Conservation (phyloP, 495 filamentous ascomycete species). For the Aspergillus coremiiformis region DNA sequence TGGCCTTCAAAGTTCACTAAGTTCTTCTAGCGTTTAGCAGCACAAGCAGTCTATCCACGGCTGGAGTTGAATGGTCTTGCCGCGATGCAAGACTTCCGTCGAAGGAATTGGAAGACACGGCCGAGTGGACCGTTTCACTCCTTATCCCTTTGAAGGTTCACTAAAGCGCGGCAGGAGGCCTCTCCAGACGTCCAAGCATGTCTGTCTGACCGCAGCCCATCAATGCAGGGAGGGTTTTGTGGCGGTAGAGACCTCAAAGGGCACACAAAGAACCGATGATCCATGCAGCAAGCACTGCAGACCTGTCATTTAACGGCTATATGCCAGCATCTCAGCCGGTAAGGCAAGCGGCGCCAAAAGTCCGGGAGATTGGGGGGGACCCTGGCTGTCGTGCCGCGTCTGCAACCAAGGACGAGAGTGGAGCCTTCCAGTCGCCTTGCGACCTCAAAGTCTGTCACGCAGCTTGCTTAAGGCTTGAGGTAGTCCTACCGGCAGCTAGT, state of each 20-base stretch:
- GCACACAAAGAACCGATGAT: conserved; percentile 18
- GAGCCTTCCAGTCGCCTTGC: conserved; percentile 1
- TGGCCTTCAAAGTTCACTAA: background rate
- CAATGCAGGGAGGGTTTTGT: background rate
- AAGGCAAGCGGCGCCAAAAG: conserved; percentile 10
- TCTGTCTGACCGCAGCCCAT: background rate
- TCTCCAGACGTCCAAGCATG: background rate
- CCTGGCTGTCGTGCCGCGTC: conserved; percentile 13
- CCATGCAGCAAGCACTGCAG: conserved; percentile 16
- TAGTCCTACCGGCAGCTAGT: conserved; percentile 6
- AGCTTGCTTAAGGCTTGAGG: conserved; percentile 4
- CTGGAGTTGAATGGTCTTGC: background rate
- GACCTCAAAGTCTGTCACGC: conserved; percentile 7
- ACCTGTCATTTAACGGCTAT: conserved; percentile 18
- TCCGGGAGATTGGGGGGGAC: conserved; percentile 13
- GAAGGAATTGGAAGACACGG: background rate
- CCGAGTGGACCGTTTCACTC: background rate
- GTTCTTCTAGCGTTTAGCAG: background rate
- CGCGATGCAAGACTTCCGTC: background rate
- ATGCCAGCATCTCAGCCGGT: conserved; percentile 12
- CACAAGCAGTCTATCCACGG: background rate
- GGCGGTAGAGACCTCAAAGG: conserved; percentile 7
- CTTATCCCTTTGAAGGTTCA: background rate
- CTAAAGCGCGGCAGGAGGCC: background rate
- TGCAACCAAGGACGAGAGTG: conserved; percentile 8